Percentiles rank a stretch among this genome's conserved stretches.
Conservation (phyloP, 305 asterid species). For the Solanum chacoense region DNA sequence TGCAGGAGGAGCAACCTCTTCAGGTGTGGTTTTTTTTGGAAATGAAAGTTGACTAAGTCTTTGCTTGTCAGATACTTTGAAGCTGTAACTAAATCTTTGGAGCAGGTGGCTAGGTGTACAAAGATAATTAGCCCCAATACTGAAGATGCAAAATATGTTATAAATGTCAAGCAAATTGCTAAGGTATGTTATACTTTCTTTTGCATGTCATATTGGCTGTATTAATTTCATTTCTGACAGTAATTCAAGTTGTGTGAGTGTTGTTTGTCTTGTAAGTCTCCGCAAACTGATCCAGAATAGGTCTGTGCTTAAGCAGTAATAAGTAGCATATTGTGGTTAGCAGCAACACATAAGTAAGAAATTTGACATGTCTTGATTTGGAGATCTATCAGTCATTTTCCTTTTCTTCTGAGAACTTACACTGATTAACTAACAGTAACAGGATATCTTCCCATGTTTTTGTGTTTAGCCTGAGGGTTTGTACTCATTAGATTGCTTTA, state of each 20-base stretch:
- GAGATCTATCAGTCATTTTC: neutral
- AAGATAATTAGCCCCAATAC: constrained; percentile 85
- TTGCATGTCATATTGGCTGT: neutral
- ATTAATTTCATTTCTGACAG: neutral
- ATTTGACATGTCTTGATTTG: neutral
- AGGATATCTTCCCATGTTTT: neutral
- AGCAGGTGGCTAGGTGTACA: constrained; percentile 88
- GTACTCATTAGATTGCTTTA: neutral
- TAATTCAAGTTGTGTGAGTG: neutral
- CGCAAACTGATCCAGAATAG: neutral
- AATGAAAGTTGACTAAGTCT: neutral
- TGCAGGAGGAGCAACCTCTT: constrained; percentile 78
- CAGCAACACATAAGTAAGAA: neutral
- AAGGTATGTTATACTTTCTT: constrained; percentile 25
- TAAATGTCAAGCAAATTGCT: constrained; percentile 73
- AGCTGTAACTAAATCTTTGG: neutral
- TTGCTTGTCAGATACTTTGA: neutral
- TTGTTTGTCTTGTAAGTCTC: neutral
- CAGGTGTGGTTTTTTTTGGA: constrained; percentile 2
- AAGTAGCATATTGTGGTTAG: neutral
- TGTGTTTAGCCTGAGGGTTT: neutral
- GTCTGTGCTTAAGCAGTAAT: neutral
- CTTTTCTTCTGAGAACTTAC: neutral
- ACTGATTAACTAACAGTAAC: neutral
- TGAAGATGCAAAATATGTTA: constrained; percentile 85